Conservation (phyloP, 1,284 basidiomycete species). For the Malassezia pachydermatis region DNA sequence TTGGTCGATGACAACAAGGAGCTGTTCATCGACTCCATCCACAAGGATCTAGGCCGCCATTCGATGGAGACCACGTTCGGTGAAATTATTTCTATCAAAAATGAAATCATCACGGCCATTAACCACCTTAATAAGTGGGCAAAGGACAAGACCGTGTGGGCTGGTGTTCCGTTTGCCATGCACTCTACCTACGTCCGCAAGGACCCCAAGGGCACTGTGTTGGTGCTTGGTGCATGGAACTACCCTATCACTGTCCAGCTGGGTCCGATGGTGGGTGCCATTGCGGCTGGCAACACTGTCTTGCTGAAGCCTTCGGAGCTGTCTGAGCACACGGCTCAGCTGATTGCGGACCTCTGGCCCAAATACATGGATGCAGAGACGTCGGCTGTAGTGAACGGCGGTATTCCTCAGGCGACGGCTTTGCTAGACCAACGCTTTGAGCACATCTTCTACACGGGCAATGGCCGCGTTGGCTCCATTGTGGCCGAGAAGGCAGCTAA, state of each 20-base stretch:
- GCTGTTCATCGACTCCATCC: constrained; percentile 53
- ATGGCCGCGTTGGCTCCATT: constrained; percentile 63
- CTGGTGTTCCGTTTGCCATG: constrained; percentile 39
- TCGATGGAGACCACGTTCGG: constrained; percentile 45
- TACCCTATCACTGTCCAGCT: constrained; percentile 45
- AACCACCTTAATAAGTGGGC: constrained; percentile 55
- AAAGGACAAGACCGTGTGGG: constrained; percentile 38
- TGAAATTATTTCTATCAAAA: constrained; percentile 43
- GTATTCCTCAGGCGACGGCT: constrained; percentile 63
- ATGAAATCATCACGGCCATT: constrained; percentile 60
- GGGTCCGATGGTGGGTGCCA: constrained; percentile 49
- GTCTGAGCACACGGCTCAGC: constrained; percentile 58
- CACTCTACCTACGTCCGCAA: constrained; percentile 43
- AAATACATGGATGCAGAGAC: constrained; percentile 71
- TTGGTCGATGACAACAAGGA: constrained; percentile 57
- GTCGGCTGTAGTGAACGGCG: constrained; percentile 66
- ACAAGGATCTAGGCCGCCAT: constrained; percentile 55
- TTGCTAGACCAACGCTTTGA: constrained; percentile 74
- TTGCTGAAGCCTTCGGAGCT: constrained; percentile 63
- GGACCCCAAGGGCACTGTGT: constrained; percentile 49
- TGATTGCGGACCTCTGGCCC: constrained; percentile 64
- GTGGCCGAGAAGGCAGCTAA: constrained; percentile 74
- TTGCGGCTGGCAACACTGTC: constrained; percentile 49
- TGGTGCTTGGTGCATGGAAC: constrained; percentile 51
- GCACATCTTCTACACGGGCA: constrained; percentile 57